A percentile compares a stretch with the other conserved stretches of the same genome.
Conservation (phyloP, 441 rosid genomes). For the Croton laevigatus region DNA sequence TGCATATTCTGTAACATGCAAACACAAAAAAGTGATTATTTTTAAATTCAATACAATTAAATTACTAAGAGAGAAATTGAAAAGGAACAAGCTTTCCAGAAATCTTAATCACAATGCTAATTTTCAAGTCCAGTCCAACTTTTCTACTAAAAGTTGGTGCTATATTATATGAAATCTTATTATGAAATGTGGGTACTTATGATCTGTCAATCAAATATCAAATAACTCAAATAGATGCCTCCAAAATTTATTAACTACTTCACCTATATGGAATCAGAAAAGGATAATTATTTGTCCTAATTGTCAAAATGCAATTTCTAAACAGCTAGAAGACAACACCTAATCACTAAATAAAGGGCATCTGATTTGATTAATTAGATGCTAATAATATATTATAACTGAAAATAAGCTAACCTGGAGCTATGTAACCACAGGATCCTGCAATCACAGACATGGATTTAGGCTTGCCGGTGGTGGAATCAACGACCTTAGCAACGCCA, state of each 20-base stretch:
- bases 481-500: slow-evolving; percentile 87
- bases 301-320: not conserved
- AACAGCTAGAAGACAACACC: not conserved
- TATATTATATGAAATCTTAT: too few relatives aligned
- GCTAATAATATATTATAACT: not conserved
- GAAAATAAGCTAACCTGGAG: slow-evolving; percentile 62
- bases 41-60: not conserved
- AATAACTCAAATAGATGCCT: not conserved
- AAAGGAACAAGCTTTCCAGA: not conserved
- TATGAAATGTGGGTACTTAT: not conserved
- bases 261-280: not conserved
- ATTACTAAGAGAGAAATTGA: too few relatives aligned
- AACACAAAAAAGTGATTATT: not conserved
- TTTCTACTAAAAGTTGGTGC: not conserved
- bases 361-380: not conserved
- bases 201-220: not conserved
- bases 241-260: not conserved
- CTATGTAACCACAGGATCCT: slow-evolving; percentile 99
- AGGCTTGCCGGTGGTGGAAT: slow-evolving; percentile 59
- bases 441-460: slow-evolving; percentile 96
- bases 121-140: not conserved
- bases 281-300: not conserved
- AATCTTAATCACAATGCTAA: not conserved
- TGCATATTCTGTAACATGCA: slow-evolving; percentile 70
- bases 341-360: not conserved